These are phyloP conservation scores for Termitomyces sp. DNA, from an alignment of 768 basidiomycete species.

Conservation along the genomic window DNA sequence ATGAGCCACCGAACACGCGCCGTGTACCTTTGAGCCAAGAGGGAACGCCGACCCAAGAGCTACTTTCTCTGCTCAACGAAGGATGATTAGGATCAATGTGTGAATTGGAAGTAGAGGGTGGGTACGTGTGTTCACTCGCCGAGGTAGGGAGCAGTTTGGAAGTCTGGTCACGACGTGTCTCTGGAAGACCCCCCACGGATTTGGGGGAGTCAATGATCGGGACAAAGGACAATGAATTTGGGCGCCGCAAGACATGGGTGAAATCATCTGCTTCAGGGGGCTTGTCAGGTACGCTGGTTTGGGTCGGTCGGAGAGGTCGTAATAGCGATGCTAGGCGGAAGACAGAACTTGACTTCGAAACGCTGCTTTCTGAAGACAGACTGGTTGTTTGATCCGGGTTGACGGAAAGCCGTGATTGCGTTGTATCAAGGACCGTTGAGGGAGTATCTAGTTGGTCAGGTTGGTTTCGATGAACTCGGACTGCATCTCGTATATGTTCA, in stretches of 20 bases:
- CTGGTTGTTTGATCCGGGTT: constrained; percentile 34
- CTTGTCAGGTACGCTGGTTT: constrained; percentile 21
- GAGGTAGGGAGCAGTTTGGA: constrained; percentile 17
- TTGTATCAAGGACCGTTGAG: constrained; percentile 54
- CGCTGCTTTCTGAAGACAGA: constrained; percentile 25
- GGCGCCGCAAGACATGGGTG: constrained; percentile 60
- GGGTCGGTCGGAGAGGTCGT: constrained; percentile 49
- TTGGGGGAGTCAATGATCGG: constrained; percentile 46
- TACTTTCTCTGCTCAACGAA: constrained; percentile 44
- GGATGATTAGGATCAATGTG: constrained; percentile 39
- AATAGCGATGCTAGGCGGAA: constrained; percentile 65
- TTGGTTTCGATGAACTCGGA: constrained; percentile 48
- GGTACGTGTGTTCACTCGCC: constrained; percentile 64
- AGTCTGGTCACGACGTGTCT: constrained; percentile 7
- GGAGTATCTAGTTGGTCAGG: constrained; percentile 24
- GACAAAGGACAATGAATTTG: constrained; percentile 51
- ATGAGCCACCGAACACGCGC: constrained; percentile 30
- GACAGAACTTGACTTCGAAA: constrained; percentile 32
- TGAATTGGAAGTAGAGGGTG: constrained; percentile 58
- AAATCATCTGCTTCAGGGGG: constrained; percentile 52
- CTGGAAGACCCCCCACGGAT: constrained; percentile 10
- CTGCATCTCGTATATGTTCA: constrained; percentile 74
- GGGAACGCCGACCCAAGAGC: constrained; percentile 64
- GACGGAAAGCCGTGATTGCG: constrained; percentile 32
- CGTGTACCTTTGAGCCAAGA: constrained; percentile 60